Conservation (phyloP, 345 rosid genomes). For the Rhodamnia argentea region DNA sequence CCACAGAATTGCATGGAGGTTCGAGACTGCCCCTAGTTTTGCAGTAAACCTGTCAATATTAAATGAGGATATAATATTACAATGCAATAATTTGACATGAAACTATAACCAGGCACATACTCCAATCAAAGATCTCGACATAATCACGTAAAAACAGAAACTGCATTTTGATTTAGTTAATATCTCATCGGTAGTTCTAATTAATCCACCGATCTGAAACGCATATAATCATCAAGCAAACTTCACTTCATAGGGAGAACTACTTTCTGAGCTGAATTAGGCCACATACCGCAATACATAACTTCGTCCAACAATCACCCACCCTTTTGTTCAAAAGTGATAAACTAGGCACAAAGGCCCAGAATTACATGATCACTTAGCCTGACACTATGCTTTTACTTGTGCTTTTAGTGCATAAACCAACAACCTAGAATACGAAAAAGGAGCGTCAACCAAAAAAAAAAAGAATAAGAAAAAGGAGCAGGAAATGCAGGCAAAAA, state of each 20-base stretch:
- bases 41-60: slow-evolving; percentile 32
- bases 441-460: neutral
- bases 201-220: neutral
- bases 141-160: neutral
- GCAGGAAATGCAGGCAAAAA: neutral
- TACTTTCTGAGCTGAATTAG: neutral
- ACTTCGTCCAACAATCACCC: neutral
- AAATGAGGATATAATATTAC: neutral
- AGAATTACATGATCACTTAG: neutral
- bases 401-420: neutral
- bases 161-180: neutral
- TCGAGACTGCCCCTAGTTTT: slow-evolving; percentile 44
- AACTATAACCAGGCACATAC: neutral
- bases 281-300: neutral
- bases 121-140: neutral
- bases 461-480: neutral
- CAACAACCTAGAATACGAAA: neutral
- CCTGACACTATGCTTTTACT: neutral
- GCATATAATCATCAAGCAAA: neutral
- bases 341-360: neutral
- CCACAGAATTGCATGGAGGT: slow-evolving; percentile 56
- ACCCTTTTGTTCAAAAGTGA: neutral
- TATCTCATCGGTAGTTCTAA: neutral
- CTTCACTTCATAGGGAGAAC: neutral
- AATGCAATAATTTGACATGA: neutral